Base-by-base conservation (phyloP, 1,139 yeast species). In the Pichia cactophila region DNA sequence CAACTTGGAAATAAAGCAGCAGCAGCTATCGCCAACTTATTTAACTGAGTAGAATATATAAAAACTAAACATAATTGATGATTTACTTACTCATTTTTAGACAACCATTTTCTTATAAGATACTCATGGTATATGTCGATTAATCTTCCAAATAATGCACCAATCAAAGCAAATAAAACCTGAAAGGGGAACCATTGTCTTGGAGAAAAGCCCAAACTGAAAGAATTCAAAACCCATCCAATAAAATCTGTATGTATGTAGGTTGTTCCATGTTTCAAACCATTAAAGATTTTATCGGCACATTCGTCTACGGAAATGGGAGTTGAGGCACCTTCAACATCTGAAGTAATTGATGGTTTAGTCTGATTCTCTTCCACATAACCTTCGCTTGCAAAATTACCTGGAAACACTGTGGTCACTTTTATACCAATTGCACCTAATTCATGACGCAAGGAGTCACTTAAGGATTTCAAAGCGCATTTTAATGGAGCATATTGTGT, bases 371-470 rank as follows among this genome's bases (percentile, higher is more conserved):
- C 99, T 52, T 81, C 80, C 7, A 70, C 78, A 60, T 67, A 94
- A 0, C 98, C 99, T 65, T 90, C 97, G 56, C 95, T 84, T 46
- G 73, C 77, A 67, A 92, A 89, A 62, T 88, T 89, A 0, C 98
- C 98, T 0, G 97, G 96, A 60, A 82, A 83, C 0, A 88, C 80
- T 46, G 81, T 75, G 14, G 70, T 68, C 0, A 85, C 78, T 45
- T 82, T 69, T 56, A 82, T 80, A 54, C 83, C 78, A 59, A 79
- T 83, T 2, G 84, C 83, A 0, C 74, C 64, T 51, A 87, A 73
- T 63, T 94, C 99, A 58, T 90, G 97, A 52, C 96, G 78, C 49
- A 92, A 68, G 6, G 85, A 73, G 46, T 84, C 84, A 0, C 90
- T 83, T 36, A 94, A 69, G 0, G 95, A 72, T 57, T 86, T 74